Conservation (phyloP, 768 basidiomycete genomes). For the Termitomyces bulborhizus region DNA sequence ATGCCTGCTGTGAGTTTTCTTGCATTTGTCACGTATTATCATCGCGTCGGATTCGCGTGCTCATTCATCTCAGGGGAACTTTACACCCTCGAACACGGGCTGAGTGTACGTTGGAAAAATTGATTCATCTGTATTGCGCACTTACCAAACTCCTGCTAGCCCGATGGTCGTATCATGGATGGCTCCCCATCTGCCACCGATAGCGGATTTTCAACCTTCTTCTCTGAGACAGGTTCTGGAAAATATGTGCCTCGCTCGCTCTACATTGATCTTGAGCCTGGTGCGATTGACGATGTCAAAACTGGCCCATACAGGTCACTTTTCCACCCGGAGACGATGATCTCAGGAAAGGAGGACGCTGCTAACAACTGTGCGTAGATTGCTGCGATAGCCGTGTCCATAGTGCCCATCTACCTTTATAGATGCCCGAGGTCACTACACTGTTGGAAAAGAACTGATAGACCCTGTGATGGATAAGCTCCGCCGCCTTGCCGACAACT, state of each 20-base stretch:
- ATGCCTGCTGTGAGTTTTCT: slow-evolving; percentile 87
- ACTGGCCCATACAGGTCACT: slow-evolving; percentile 93
- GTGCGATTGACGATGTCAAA: slow-evolving; percentile 96
- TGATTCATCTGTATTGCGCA: slow-evolving; percentile 14
- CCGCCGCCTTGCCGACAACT: slow-evolving; percentile 95
- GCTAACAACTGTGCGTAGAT: slow-evolving; percentile 86
- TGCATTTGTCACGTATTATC: slow-evolving; percentile 15
- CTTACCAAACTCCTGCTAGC: slow-evolving; percentile 37
- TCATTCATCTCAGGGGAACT: slow-evolving; percentile 78
- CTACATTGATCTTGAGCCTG: slow-evolving; percentile 96
- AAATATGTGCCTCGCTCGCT: slow-evolving; percentile 97
- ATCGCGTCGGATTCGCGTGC: slow-evolving; percentile 31
- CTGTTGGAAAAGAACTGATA: slow-evolving; percentile 97
- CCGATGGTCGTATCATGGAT: slow-evolving; percentile 88
- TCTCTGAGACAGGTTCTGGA: slow-evolving; percentile 94
- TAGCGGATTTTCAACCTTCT: slow-evolving; percentile 98
- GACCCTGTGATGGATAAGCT: slow-evolving; percentile 97
- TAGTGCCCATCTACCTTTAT: not conserved
- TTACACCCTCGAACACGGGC: slow-evolving; percentile 97
- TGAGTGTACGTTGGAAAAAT: slow-evolving; percentile 63
- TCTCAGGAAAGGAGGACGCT: slow-evolving; percentile 98
- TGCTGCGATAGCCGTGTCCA: not conserved
- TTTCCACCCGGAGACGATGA: slow-evolving; percentile 98
- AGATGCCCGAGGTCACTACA: slow-evolving; percentile 99
- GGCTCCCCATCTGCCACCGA: slow-evolving; percentile 70